A percentile compares a stretch with the other conserved stretches of the same genome.
phyloP scores from a whole-genome alignment of 768 basidiomycete species.

The Lactifluus piperatus region DNA sequence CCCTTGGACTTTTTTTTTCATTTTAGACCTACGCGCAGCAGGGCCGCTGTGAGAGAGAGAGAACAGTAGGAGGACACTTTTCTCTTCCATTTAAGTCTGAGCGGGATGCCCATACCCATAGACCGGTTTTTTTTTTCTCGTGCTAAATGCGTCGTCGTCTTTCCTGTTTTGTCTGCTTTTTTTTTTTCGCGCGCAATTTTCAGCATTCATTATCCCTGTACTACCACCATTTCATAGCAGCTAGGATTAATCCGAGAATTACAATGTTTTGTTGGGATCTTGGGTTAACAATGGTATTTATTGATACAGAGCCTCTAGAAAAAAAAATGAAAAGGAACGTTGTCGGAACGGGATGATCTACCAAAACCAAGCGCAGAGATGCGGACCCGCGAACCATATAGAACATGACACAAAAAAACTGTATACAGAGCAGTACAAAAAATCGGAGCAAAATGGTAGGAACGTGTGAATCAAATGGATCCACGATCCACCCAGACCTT shows the following conservation, averaged over 20 bases:
- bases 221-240: slow-evolving; percentile 9
- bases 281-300: background rate
- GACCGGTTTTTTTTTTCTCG: background rate
- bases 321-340: background rate
- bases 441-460: background rate
- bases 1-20: background rate
- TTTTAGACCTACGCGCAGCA: slow-evolving; percentile 8
- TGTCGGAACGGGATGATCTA: background rate
- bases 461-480: background rate
- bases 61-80: background rate
- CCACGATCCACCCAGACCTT: slow-evolving; percentile 68
- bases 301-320: background rate
- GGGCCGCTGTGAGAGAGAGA: slow-evolving; percentile 1
- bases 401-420: background rate
- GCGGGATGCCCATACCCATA: no score
- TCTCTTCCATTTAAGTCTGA: no score
- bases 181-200: background rate
- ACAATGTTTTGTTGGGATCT: slow-evolving; percentile 4
- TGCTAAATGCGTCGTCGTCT: background rate
- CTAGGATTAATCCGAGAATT: slow-evolving; percentile 7
- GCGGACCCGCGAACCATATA: no score
- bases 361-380: background rate
- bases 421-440: background rate
- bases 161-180: background rate
- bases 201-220: slow-evolving; percentile 14